Conservation (phyloP, 2,329 filamentous ascomycete species). For the Amylocarpus encephaloides region DNA sequence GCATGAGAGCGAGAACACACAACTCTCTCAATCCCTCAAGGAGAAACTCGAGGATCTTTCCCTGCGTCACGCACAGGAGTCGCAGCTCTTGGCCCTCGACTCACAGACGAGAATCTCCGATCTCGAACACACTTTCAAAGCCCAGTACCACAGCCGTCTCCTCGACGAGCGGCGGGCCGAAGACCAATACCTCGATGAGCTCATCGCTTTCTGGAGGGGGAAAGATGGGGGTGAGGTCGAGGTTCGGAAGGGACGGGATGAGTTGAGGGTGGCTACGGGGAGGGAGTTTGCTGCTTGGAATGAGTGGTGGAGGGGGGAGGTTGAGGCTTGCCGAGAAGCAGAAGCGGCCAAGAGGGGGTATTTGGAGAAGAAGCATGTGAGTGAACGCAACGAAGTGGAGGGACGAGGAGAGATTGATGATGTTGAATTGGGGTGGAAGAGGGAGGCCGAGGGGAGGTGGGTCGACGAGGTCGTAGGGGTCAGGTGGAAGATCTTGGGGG, state of each 20-base stretch:
- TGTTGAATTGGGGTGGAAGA: constrained; percentile 32
- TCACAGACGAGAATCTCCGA: constrained; percentile 30
- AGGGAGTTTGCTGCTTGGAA: constrained; percentile 35
- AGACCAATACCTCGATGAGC: constrained; percentile 36
- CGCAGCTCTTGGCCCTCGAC: constrained; percentile 26
- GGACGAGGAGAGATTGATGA: constrained; percentile 27
- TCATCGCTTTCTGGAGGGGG: constrained; percentile 36
- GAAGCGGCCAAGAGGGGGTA: constrained; percentile 31
- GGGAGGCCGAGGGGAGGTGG: constrained; percentile 43
- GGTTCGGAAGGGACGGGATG: constrained; percentile 38
- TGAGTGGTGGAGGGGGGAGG: neutral
- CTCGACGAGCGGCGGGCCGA: constrained; percentile 39
- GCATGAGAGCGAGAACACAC: constrained; percentile 34
- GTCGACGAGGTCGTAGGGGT: constrained; percentile 39
- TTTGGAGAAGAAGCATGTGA: constrained; percentile 33
- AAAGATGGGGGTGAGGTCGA: constrained; percentile 32
- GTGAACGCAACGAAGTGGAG: constrained; percentile 41
- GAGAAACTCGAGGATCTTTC: constrained; percentile 29
- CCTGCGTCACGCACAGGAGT: constrained; percentile 23
- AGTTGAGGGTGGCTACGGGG: constrained; percentile 38
- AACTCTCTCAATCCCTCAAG: constrained; percentile 31
- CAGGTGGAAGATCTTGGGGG: constrained; percentile 37
- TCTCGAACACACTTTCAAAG: constrained; percentile 32
- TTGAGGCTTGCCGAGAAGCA: constrained; percentile 31
- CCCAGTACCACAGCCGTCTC: constrained; percentile 38